Conservation (phyloP, 129 eudicot genomes). For the Scalesia atractyloides region DNA sequence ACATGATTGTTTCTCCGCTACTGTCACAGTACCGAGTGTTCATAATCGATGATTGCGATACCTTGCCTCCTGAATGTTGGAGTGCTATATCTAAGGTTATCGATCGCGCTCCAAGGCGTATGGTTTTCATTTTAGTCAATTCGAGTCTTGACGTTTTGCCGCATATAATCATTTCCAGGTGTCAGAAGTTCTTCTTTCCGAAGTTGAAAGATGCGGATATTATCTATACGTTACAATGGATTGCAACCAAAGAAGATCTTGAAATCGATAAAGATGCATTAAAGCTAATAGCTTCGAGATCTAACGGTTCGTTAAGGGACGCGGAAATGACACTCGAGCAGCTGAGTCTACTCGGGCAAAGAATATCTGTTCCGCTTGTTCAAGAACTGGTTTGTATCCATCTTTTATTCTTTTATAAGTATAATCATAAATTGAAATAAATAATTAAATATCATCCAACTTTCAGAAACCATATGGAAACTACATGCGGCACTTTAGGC, state of each 20-base stretch:
- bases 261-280: conserved; percentile 89
- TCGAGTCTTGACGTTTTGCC: conserved; percentile 90
- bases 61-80: conserved; percentile 78
- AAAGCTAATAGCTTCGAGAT: conserved; percentile 89
- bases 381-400: conserved; percentile 75
- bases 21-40: conserved; percentile 66
- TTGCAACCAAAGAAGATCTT: conserved; percentile 79
- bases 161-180: conserved; percentile 84
- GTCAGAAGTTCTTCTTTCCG: conserved; percentile 92
- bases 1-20: conserved; percentile 47
- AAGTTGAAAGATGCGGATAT: conserved; percentile 96
- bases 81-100: conserved; percentile 83
- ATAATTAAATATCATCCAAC: background rate
- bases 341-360: conserved; percentile 84
- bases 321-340: conserved; percentile 99
- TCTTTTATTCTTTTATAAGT: background rate
- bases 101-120: conserved; percentile 93
- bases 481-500: background rate
- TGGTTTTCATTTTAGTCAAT: conserved; percentile 77
- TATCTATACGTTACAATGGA: conserved; percentile 78
- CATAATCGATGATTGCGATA: conserved; percentile 93
- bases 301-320: conserved; percentile 94
- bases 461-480: background rate
- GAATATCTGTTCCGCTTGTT: conserved; percentile 80
- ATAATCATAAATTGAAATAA: background rate